These are phyloP conservation scores for Paracoccidioides brasiliensis DNA, from an alignment of 2,329 filamentous ascomycete species.

Conservation along the genomic window DNA sequence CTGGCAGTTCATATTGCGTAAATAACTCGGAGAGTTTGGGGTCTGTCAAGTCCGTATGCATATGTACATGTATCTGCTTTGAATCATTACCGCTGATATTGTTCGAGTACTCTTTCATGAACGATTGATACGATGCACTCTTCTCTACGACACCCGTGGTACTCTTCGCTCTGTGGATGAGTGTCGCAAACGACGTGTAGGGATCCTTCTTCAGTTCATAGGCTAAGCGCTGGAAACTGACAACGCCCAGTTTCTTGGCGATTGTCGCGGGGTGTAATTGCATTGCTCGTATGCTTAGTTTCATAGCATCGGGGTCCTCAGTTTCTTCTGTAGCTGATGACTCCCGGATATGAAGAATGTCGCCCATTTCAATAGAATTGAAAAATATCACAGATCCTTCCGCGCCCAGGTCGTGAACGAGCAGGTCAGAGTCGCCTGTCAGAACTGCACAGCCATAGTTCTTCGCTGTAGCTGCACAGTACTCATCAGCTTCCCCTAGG, in stretches of 20 bases:
- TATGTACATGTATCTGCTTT: not conserved
- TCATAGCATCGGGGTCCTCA: not conserved
- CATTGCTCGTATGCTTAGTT: slow-evolving; percentile 18
- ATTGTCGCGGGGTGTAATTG: slow-evolving; percentile 27
- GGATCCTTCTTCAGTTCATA: slow-evolving; percentile 27
- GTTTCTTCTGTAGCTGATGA: not conserved
- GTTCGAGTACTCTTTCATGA: slow-evolving; percentile 24
- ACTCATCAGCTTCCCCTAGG: slow-evolving; percentile 72
- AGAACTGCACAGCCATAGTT: slow-evolving; percentile 46
- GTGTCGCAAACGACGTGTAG: slow-evolving; percentile 16
- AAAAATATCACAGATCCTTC: slow-evolving; percentile 55
- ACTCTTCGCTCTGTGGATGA: slow-evolving; percentile 22
- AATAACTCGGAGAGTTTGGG: slow-evolving; percentile 40
- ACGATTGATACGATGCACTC: slow-evolving; percentile 17
- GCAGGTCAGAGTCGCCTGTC: slow-evolving; percentile 77
- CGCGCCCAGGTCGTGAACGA: slow-evolving; percentile 56
- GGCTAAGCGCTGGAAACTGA: slow-evolving; percentile 25
- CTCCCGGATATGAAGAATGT: not conserved
- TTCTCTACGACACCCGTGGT: slow-evolving; percentile 9
- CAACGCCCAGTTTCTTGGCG: slow-evolving; percentile 22
- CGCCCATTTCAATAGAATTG: slow-evolving; percentile 39
- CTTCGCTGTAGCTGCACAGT: slow-evolving; percentile 56
- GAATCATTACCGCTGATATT: not conserved
- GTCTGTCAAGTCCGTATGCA: slow-evolving; percentile 24
- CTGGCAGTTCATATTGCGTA: slow-evolving; percentile 28